These are phyloP conservation scores for Phytophthora palmivora DNA, from an alignment of 352 stramenopile genomes.

Conservation along the genomic window DNA sequence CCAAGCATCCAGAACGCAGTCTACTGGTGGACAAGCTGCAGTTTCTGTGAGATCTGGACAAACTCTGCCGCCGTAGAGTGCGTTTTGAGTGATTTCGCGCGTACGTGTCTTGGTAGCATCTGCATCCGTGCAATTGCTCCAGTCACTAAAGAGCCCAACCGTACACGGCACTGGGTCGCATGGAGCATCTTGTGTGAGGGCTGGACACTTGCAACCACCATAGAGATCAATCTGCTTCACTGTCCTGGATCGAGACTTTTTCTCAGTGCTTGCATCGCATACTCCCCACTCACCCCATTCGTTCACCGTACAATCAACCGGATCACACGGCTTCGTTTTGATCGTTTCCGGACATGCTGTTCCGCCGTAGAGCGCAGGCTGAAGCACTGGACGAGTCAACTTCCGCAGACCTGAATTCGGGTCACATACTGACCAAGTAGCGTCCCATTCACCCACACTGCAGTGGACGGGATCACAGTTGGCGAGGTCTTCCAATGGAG, in stretches of 20 bases:
- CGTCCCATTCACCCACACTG: slow-evolving; percentile 43
- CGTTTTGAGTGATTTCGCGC: slow-evolving; percentile 37
- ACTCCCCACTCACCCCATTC: slow-evolving; percentile 41
- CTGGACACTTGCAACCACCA: slow-evolving; percentile 53
- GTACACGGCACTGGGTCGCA: slow-evolving; percentile 61
- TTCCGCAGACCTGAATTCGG: slow-evolving; percentile 35
- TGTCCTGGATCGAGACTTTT: slow-evolving; percentile 46
- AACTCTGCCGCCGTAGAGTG: slow-evolving; percentile 47
- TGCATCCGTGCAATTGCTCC: slow-evolving; percentile 52
- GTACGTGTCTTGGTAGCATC: slow-evolving; percentile 41
- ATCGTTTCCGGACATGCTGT: slow-evolving; percentile 37
- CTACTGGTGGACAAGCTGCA: slow-evolving; percentile 44
- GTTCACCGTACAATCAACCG: slow-evolving; percentile 54
- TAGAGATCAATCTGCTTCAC: slow-evolving; percentile 59
- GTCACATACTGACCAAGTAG: slow-evolving; percentile 47
- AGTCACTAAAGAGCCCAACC: slow-evolving; percentile 54
- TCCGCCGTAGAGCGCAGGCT: slow-evolving; percentile 46
- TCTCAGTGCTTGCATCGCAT: slow-evolving; percentile 34
- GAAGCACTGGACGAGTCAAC: slow-evolving; percentile 46
- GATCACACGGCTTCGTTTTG: slow-evolving; percentile 51
- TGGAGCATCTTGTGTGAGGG: slow-evolving; percentile 38
- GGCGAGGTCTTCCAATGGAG: slow-evolving; percentile 41
- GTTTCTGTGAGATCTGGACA: slow-evolving; percentile 38
- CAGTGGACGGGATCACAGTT: slow-evolving; percentile 57
- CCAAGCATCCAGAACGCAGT: slow-evolving; percentile 57